Base-by-base conservation (phyloP, 805 yeast genomes). In the Zygosaccharomyces rouxii region DNA sequence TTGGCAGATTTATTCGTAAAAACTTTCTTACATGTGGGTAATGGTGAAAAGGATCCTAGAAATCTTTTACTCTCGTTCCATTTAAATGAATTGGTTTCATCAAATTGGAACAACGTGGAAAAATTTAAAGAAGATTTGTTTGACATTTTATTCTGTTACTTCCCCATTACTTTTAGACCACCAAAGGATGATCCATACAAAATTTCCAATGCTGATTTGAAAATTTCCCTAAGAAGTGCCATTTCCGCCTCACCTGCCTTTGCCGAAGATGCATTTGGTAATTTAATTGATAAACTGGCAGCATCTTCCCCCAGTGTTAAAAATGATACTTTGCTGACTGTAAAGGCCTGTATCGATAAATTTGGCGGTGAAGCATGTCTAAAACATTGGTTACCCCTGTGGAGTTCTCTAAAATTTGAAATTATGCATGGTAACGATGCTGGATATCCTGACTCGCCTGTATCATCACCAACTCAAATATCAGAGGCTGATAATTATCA, bases 81-180 rank as follows among this genome's bases (percentile, higher is more conserved):
- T 4, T 59, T 89, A 38, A 80, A 83, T 54, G 55, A 64, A 10
- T 37, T 46, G 4, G 76, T 90, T 11, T 57, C 56, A 3, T 69
- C 80, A 23, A 53, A 63, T 13, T 51, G 58, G 9, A 62, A 72
- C 4, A 68, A 71, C 2, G 71, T 79, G 43, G 55, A 66, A 37
- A 63, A 66, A n/a, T 69, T 64, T 58, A 60, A 77, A 28, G 84
- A 84, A 55, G 88, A 86, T 7, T 64, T 94, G 50, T 95, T 90
- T 63, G 99, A 94, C 63, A 80, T 86, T 30, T 74, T 88, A 35
- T 95, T 92, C 63, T 94, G 99, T 67, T 94, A 94, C 69, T 94
- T 92, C 71, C 99, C 99, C 10, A 90, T 94, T 38, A 86, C 97
- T 1, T 94, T 95, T 69, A 83, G 82, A 49, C 96, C 98, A 1